Evolutionary conservation across 768 basidiomycete species (phyloP), one percentile per base, ranked within the genome.

Genomic region (Butyriboletus loyo): DNA sequence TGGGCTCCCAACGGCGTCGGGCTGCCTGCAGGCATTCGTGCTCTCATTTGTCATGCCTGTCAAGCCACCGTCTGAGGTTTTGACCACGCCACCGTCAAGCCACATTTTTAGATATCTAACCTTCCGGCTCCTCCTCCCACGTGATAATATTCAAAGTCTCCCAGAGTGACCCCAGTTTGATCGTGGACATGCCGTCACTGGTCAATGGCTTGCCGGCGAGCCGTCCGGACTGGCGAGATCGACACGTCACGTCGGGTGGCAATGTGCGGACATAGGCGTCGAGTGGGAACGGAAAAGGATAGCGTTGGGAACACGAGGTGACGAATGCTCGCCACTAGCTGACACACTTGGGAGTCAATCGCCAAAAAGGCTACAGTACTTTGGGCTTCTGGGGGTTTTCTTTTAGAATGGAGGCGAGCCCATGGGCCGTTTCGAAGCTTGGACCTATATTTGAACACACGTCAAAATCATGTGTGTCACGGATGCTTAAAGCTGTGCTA

Each of bases 221-320:
- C 22, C 19, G 44, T 32, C 53, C 46, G 48, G 42, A 53, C 24
- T 32, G 28, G 32, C 9, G 47, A 48, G 62, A 64, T 65, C 64
- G 59, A 64, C 65, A 15, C 54, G 54, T 54, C 56, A 61, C 42
- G 52, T 37, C 49, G 53, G 39, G 38, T 52, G 54, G 49, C 31
- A 42, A 40, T 46, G 35, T 56, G 61, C 53, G 65, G 64, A 53
- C 50, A 50, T 58, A 34, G 32, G 49, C 54, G 56, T 53, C 55
- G 65, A 61, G 52, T 22, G 17, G 47, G n/a, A 35, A 27, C 37
- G 5, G 53, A 53, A 61, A 53, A 49, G 52, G 54, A 49, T 44
- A 51, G 47, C 11, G 46, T 46, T 31, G 22, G 21, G 21, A 27
- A 60, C 64, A 64, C 25, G 61, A 60, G 64, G 61, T 42, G 17